These are phyloP conservation scores for Phanerochaete carnosa DNA, from an alignment of 768 basidiomycete genomes.

Conservation along the genomic window DNA sequence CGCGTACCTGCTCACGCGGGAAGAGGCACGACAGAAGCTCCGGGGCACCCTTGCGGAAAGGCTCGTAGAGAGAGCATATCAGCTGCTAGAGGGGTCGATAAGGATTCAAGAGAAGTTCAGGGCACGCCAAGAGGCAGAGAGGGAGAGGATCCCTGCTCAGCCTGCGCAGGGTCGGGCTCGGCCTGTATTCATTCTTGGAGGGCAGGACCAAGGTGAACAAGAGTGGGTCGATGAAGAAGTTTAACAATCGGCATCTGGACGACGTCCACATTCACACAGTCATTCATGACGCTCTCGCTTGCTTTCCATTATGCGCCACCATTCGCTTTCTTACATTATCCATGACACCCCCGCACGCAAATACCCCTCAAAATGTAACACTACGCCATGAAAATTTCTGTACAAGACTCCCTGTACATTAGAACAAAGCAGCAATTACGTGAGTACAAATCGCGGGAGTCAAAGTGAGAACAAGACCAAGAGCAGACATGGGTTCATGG, in stretches of 20 bases:
- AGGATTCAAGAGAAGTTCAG: neutral
- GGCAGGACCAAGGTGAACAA: neutral
- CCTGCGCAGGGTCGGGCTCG: neutral
- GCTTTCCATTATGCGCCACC: neutral
- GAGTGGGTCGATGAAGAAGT: neutral
- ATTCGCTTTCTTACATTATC: neutral
- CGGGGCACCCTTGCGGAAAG: conserved; percentile 22
- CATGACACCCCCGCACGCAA: neutral
- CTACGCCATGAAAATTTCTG: neutral
- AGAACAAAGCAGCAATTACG: neutral
- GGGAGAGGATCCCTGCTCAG: neutral
- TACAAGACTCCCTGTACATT: no score
- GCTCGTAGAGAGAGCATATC: conserved; percentile 39
- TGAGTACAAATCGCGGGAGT: no score
- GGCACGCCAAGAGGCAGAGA: neutral
- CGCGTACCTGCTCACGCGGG: conserved; percentile 38
- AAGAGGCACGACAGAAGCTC: conserved; percentile 41
- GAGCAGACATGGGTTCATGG: no score
- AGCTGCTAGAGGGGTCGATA: conserved; percentile 26
- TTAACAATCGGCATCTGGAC: neutral
- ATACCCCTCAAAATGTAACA: neutral
- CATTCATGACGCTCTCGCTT: neutral
- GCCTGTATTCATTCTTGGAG: neutral
- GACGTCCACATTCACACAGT: neutral
- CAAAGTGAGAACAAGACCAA: no score